phyloP scores from a whole-genome alignment of 768 basidiomycete genomes.

The Psilocybe subaeruginosa region DNA sequence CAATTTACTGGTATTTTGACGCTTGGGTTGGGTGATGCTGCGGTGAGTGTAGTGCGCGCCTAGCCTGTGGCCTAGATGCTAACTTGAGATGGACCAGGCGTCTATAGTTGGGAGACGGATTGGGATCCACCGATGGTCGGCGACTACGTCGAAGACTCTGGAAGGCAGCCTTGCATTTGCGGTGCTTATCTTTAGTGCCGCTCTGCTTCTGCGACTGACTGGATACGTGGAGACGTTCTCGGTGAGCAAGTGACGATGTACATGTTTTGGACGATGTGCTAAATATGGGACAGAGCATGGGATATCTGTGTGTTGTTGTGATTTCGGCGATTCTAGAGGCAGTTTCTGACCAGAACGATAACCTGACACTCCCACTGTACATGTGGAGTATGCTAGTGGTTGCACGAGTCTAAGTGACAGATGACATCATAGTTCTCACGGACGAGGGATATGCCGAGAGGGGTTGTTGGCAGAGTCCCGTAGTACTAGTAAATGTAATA shows the following conservation, averaged over 20 bases:
- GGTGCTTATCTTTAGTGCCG: slow-evolving; percentile 66
- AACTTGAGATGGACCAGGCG: slow-evolving; percentile 53
- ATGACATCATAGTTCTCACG: slow-evolving; percentile 40
- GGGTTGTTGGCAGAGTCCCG: not conserved
- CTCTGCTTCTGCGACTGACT: slow-evolving; percentile 69
- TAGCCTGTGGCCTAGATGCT: slow-evolving; percentile 1
- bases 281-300: slow-evolving; percentile 48
- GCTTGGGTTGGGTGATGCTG: slow-evolving; percentile 91
- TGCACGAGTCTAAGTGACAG: slow-evolving; percentile 33
- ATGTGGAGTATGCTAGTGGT: slow-evolving; percentile 90
- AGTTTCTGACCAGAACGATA: slow-evolving; percentile 95
- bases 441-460: slow-evolving; percentile 1
- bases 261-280: slow-evolving; percentile 4
- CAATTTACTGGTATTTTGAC: slow-evolving; percentile 87
- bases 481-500: not conserved
- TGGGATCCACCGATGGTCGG: slow-evolving; percentile 84
- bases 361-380: slow-evolving; percentile 93
- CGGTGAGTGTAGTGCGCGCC: slow-evolving; percentile 53
- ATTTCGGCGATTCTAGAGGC: slow-evolving; percentile 84
- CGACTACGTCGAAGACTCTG: slow-evolving; percentile 82
- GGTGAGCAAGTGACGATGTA: slow-evolving; percentile 47
- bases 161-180: slow-evolving; percentile 90
- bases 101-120: slow-evolving; percentile 89
- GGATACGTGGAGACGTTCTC: slow-evolving; percentile 78
- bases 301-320: slow-evolving; percentile 67